Base-by-base conservation (phyloP, 805 yeast species). In the Wickerhamiella alocasiicola region DNA sequence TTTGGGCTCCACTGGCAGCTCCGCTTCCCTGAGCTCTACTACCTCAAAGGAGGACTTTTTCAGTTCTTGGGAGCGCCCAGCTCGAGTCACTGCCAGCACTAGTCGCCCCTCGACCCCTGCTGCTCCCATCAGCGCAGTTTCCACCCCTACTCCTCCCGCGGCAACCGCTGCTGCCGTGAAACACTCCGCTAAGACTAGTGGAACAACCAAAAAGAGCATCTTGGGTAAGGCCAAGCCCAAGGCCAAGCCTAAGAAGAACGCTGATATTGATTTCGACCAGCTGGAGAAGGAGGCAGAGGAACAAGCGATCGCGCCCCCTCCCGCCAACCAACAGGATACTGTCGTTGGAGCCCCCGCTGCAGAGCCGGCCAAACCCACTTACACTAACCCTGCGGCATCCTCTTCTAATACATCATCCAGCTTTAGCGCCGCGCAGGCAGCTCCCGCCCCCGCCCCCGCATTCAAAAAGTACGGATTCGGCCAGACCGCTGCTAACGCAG, bases 51-150 rank as follows among this genome's bases (percentile, higher is more conserved):
- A 85, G 59, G 95, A 84, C 61, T 91, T 91, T 60, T 91, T 91
- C 63, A 72, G 91, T 41, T 78, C 76, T 56, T 87, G 95, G 91
- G 83, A 82, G 44, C 83, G 83, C 55, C 84, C 94, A 31, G 52
- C 53, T 37, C 51, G 53, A 39, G 51, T 62, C 11, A 61, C 71
- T 13, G 61, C 51, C 6, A 31, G 46, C 16, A 41, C 50, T 25
- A 28, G 54, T 19, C 26, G 50, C 26, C 44, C 55, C 31, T 41
- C 55, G 9, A 36, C 52, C 15, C 26, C 36, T 35, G 49, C 31
- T 37, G 46, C 31, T 25, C 20, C 37, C 20, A 29, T 39, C 24
- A 18, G 43, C 26, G 36, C 40, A 27, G 34, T 19, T 25, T 36
- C 46, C 18, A 21, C 40, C 26, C 39, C 35, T 11, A 16, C 20